Conservation (phyloP, 1,284 basidiomycete species). For the Volvariella surrecta region DNA sequence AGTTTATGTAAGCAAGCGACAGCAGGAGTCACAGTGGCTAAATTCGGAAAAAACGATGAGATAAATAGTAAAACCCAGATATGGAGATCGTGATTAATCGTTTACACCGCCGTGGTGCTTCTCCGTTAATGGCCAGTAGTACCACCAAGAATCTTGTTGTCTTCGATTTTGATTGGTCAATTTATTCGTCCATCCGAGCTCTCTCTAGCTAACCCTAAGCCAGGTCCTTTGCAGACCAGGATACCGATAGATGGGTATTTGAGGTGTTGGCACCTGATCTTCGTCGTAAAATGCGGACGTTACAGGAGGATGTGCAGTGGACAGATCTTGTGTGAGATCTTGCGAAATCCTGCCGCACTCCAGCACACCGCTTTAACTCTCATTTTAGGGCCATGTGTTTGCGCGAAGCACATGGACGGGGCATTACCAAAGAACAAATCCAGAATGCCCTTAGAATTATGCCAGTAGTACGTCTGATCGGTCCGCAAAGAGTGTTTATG, state of each 20-base stretch:
- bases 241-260: constrained; percentile 94
- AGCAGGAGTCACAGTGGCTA: background rate
- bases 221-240: constrained; percentile 90
- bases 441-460: constrained; percentile 71
- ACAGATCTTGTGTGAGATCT: constrained; percentile 85
- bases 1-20: constrained; percentile 14
- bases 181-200: constrained; percentile 8
- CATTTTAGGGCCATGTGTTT: constrained; percentile 62
- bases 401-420: constrained; percentile 60
- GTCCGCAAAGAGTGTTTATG: background rate
- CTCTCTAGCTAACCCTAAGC: constrained; percentile 1
- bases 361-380: constrained; percentile 1
- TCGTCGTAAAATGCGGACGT: constrained; percentile 74
- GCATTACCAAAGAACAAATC: constrained; percentile 69
- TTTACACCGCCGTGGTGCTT: constrained; percentile 3
- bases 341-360: background rate
- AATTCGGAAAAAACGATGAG: background rate
- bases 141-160: constrained; percentile 59
- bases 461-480: constrained; percentile 66
- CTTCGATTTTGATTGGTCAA: constrained; percentile 96
- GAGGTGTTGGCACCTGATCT: constrained; percentile 86
- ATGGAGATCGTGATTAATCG: no score
- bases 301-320: constrained; percentile 72
- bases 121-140: constrained; percentile 8
- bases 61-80: no score